These are phyloP conservation scores for Esteya vermicola DNA, from an alignment of 2,329 filamentous ascomycete genomes.

Conservation along the genomic window DNA sequence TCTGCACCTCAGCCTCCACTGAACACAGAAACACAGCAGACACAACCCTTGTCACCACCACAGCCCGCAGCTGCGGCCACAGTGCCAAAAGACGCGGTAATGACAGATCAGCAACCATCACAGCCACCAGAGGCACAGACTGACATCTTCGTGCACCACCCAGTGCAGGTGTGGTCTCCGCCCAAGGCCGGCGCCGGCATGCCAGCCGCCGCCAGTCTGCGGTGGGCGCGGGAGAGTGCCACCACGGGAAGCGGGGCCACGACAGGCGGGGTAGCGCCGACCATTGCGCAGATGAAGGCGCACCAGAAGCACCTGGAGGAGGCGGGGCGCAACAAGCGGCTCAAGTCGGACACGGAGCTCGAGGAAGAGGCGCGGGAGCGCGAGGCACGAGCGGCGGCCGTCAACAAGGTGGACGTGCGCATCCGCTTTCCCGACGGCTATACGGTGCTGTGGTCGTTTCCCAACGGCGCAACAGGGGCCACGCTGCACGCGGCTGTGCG, in stretches of 20 bases:
- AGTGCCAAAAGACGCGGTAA: too few species aligned
- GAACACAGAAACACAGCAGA: background rate
- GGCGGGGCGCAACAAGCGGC: constrained; percentile 55
- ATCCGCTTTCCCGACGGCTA: constrained; percentile 82
- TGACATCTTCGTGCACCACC: background rate
- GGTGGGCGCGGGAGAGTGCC: constrained; percentile 25
- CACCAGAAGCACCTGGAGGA: constrained; percentile 55
- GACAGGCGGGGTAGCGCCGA: constrained; percentile 68
- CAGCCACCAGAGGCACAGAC: background rate
- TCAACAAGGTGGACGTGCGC: constrained; percentile 59
- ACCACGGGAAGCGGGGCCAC: constrained; percentile 21
- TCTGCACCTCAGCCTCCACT: background rate
- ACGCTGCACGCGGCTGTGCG: constrained; percentile 64
- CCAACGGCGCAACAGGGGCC: constrained; percentile 51
- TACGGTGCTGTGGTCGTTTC: constrained; percentile 59
- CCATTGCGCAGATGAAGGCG: constrained; percentile 59
- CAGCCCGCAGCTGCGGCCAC: background rate
- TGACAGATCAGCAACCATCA: constrained; percentile 3
- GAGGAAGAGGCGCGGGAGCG: constrained; percentile 53
- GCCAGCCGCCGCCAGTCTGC: constrained; percentile 50
- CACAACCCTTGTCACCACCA: background rate
- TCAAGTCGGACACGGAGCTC: constrained; percentile 72
- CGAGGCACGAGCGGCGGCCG: constrained; percentile 47
- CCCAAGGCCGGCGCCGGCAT: constrained; percentile 47
- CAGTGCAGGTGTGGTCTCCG: constrained; percentile 60